Conservation (phyloP, 2,329 filamentous ascomycete genomes). For the Diaporthe aspalathi region DNA sequence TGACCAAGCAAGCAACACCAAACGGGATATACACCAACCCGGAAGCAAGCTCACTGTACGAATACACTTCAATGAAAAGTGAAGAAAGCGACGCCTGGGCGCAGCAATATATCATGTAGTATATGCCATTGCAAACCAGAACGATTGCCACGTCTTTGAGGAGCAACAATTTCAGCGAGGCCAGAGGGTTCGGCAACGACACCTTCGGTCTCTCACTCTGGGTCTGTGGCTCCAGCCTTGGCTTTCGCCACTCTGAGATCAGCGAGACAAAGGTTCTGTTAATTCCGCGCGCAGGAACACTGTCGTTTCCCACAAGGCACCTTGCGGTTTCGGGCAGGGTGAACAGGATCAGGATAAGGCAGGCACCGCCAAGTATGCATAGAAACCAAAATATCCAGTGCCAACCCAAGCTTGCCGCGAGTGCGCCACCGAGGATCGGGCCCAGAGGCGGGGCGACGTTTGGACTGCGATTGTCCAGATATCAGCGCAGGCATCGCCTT, state of each 20-base stretch:
- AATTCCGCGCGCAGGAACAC: neutral
- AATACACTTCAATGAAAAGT: slow-evolving; percentile 42
- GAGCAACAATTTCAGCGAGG: slow-evolving; percentile 33
- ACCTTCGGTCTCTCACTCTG: neutral
- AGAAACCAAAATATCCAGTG: slow-evolving; percentile 62
- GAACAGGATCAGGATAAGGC: slow-evolving; percentile 51
- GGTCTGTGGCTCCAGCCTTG: neutral
- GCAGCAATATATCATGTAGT: slow-evolving; percentile 42
- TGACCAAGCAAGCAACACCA: slow-evolving; percentile 38
- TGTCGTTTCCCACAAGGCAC: slow-evolving; percentile 3
- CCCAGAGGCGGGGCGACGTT: slow-evolving; percentile 50
- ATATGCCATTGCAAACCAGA: slow-evolving; percentile 43
- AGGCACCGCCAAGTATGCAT: slow-evolving; percentile 49
- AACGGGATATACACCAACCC: slow-evolving; percentile 43
- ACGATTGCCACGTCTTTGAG: slow-evolving; percentile 28
- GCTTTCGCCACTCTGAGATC: neutral
- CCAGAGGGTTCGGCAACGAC: slow-evolving; percentile 19
- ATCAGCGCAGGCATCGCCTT: neutral
- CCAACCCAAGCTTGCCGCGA: slow-evolving; percentile 61
- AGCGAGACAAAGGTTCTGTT: neutral
- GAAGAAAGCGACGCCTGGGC: slow-evolving; percentile 42
- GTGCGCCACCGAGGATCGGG: slow-evolving; percentile 60
- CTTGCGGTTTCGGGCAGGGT: slow-evolving; percentile 52
- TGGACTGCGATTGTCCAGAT: slow-evolving; percentile 42
- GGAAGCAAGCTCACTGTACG: slow-evolving; percentile 40